Percentiles rank a stretch among this genome's conserved stretches.
These are phyloP conservation scores for Beta macrorhiza DNA, from an alignment of 179 eudicot genomes.

Conservation along the genomic window DNA sequence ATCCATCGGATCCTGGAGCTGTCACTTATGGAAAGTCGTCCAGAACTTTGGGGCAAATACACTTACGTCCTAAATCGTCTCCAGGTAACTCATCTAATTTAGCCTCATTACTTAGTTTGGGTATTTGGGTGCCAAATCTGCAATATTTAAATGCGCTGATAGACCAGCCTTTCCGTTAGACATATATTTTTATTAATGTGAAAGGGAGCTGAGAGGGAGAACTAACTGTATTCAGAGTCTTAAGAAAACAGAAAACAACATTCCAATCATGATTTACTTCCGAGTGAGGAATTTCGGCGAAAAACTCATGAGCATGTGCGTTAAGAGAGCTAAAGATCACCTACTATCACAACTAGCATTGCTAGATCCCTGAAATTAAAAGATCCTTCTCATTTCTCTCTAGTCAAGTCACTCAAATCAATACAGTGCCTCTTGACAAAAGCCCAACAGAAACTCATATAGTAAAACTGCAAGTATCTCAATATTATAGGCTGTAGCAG, in stretches of 20 bases:
- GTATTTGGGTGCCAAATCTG: neutral
- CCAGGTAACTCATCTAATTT: slow-evolving; percentile 58
- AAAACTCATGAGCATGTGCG: neutral
- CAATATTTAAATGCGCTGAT: neutral
- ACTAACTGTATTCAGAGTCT: neutral
- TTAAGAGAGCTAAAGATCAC: neutral
- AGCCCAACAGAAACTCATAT: neutral
- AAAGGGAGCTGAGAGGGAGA: neutral
- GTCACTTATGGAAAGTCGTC: slow-evolving; percentile 96
- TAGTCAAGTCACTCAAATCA: neutral
- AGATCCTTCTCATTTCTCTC: neutral
- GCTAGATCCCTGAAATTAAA: too few relatives aligned
- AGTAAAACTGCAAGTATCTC: neutral
- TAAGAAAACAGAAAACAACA: neutral
- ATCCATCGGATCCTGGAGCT: slow-evolving; percentile 85
- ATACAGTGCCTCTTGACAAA: neutral
- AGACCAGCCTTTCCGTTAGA: neutral
- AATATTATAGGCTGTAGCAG: neutral
- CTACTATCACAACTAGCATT: neutral
- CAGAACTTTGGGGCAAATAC: slow-evolving; percentile 97
- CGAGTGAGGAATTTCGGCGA: neutral
- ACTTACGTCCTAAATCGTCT: slow-evolving; percentile 93
- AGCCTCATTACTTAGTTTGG: neutral
- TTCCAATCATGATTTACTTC: neutral
- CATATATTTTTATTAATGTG: neutral